These are phyloP conservation scores for Fusarium vanettenii DNA, from an alignment of 2,329 filamentous ascomycete species.

Conservation along the genomic window DNA sequence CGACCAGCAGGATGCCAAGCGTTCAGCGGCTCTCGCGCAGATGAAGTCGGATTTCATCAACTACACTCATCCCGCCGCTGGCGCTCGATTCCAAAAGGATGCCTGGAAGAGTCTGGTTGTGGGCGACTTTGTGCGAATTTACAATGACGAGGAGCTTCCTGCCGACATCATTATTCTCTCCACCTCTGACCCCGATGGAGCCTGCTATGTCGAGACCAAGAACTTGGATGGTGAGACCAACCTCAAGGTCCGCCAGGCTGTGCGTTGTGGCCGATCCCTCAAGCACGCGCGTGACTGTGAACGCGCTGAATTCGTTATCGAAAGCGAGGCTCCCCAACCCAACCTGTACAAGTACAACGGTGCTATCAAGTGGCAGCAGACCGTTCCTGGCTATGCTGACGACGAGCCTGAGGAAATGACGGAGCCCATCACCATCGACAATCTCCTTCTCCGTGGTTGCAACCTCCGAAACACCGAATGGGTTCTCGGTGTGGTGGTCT, in stretches of 20 bases:
- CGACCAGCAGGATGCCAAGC: slow-evolving; percentile 48
- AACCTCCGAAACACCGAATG: slow-evolving; percentile 96
- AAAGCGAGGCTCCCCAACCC: slow-evolving; percentile 90
- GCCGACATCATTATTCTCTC: slow-evolving; percentile 93
- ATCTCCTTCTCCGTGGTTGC: slow-evolving; percentile 91
- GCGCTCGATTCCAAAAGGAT: slow-evolving; percentile 90
- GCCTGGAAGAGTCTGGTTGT: slow-evolving; percentile 96
- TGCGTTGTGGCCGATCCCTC: slow-evolving; percentile 84
- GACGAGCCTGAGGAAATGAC: slow-evolving; percentile 80
- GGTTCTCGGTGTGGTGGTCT: slow-evolving; percentile 91
- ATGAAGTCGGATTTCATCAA: slow-evolving; percentile 76
- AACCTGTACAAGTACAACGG: slow-evolving; percentile 97
- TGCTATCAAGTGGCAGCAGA: slow-evolving; percentile 87
- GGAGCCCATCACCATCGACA: slow-evolving; percentile 95
- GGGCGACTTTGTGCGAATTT: slow-evolving; percentile 95
- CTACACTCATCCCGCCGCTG: slow-evolving; percentile 70
- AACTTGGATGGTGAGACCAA: slow-evolving; percentile 98
- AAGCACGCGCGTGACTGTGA: slow-evolving; percentile 95
- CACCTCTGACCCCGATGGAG: slow-evolving; percentile 92
- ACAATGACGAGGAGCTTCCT: slow-evolving; percentile 95
- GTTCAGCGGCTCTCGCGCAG: slow-evolving; percentile 53
- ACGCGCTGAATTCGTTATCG: slow-evolving; percentile 84
- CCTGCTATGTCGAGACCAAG: slow-evolving; percentile 98
- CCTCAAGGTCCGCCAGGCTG: slow-evolving; percentile 90
- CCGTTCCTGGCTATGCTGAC: slow-evolving; percentile 70